Percentiles rank a stretch among this genome's conserved stretches.
Conservation (phyloP, 2,329 filamentous ascomycete genomes). For the Alternaria conjuncta region DNA sequence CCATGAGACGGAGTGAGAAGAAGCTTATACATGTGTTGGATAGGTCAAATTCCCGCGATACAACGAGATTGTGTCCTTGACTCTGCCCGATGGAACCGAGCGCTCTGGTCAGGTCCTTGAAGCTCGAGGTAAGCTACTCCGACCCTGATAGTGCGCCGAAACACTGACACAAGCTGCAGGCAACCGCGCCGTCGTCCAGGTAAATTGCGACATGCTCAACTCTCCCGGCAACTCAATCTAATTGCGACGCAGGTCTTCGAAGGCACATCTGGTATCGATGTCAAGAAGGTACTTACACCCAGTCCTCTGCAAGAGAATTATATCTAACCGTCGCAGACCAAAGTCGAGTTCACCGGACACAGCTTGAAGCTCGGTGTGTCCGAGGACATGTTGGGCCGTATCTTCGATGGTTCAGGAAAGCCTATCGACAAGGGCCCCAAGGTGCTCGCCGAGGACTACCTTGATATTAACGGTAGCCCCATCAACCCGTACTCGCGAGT, state of each 20-base stretch:
- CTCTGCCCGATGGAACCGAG: conserved; percentile 91
- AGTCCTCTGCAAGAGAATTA: conserved; percentile 13
- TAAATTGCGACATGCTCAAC: conserved; percentile 49
- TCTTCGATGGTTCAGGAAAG: conserved; percentile 97
- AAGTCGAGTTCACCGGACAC: conserved; percentile 95
- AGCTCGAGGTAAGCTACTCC: conserved; percentile 76
- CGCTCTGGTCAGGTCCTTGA: conserved; percentile 95
- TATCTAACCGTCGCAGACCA: conserved; percentile 67
- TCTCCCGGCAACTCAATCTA: conserved; percentile 20
- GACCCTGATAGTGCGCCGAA: neutral
- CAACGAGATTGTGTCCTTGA: conserved; percentile 97
- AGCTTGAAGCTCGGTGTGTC: conserved; percentile 98
- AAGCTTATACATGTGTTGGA: conserved; percentile 31
- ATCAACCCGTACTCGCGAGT: conserved; percentile 99
- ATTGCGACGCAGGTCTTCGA: conserved; percentile 81
- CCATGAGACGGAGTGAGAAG: conserved; percentile 2
- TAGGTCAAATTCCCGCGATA: conserved; percentile 97
- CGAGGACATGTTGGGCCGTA: conserved; percentile 98
- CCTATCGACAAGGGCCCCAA: conserved; percentile 99
- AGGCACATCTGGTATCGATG: conserved; percentile 95
- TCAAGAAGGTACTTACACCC: conserved; percentile 75
- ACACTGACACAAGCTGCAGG: conserved; percentile 60
- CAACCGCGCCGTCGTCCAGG: conserved; percentile 93
- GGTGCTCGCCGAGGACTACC: conserved; percentile 95
- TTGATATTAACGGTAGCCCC: conserved; percentile 98